A percentile compares a stretch with the other conserved stretches of the same genome.
These are phyloP conservation scores for Euphorbia pulcherrima DNA, from an alignment of 345 rosid genomes.

Conservation along the genomic window DNA sequence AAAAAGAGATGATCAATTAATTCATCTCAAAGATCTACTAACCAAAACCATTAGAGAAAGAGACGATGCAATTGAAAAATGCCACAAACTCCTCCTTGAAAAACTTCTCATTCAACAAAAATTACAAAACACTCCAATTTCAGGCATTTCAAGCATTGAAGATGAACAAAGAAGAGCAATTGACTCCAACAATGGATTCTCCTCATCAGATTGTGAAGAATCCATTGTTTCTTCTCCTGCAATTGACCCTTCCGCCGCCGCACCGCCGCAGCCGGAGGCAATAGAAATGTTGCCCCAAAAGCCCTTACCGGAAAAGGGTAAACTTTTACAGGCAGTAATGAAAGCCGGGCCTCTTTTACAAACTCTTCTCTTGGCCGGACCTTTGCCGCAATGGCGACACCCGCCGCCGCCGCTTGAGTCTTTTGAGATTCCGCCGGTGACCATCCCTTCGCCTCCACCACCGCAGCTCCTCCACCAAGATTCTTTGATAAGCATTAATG, in stretches of 20 bases:
- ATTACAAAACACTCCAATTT: slow-evolving; percentile 47
- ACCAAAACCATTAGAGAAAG: slow-evolving; percentile 54
- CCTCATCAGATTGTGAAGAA: slow-evolving; percentile 85
- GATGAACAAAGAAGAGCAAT: slow-evolving; percentile 68
- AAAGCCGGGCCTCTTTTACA: slow-evolving; percentile 94
- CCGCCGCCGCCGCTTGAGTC: slow-evolving; percentile 93
- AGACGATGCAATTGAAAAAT: slow-evolving; percentile 65
- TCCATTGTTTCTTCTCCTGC: slow-evolving; percentile 79
- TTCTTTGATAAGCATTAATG: slow-evolving; percentile 29
- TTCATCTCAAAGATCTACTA: slow-evolving; percentile 51
- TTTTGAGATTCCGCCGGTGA: slow-evolving; percentile 90
- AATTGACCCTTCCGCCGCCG: slow-evolving; percentile 37
- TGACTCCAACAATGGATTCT: slow-evolving; percentile 70
- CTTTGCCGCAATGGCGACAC: slow-evolving; percentile 93
- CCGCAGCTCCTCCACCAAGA: slow-evolving; percentile 46
- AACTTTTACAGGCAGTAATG: slow-evolving; percentile 91
- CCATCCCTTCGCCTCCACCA: slow-evolving; percentile 57
- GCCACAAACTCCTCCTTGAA: slow-evolving; percentile 51
- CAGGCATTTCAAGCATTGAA: slow-evolving; percentile 86
- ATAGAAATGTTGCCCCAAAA: slow-evolving; percentile 47
- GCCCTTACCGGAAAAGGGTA: slow-evolving; percentile 93
- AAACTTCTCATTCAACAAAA: slow-evolving; percentile 50
- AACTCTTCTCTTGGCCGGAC: slow-evolving; percentile 90
- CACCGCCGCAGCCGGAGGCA: slow-evolving; percentile 11
- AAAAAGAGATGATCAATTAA: slow-evolving; percentile 61